Percentiles rank a stretch among this genome's conserved stretches.
These are phyloP conservation scores for Penicillium psychrofluorescens DNA, from an alignment of 495 filamentous ascomycete genomes.

Conservation along the genomic window DNA sequence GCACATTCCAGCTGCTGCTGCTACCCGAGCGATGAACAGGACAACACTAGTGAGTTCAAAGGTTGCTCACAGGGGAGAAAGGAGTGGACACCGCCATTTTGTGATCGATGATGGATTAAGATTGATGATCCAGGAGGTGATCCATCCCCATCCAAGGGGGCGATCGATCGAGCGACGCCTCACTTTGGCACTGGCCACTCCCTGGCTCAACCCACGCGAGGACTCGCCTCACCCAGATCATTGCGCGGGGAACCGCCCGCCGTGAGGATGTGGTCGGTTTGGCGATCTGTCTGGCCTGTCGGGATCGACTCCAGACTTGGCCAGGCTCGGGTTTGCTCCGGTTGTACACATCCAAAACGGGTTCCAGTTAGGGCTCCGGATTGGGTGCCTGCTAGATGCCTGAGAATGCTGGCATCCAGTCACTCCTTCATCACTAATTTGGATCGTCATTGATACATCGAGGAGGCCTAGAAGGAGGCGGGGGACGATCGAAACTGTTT, in stretches of 20 bases:
- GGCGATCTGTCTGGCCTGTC: constrained; percentile 3
- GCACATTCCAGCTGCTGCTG: constrained; percentile 5
- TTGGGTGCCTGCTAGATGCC: background rate
- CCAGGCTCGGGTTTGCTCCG: too few relatives aligned
- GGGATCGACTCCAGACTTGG: background rate
- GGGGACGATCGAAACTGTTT: too few relatives aligned
- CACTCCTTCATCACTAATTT: too few relatives aligned
- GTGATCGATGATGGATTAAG: too few relatives aligned
- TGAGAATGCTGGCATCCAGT: background rate
- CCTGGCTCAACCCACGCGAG: constrained; percentile 3
- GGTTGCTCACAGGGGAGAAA: too few relatives aligned
- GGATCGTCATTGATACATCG: background rate
- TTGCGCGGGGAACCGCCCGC: constrained; percentile 13
- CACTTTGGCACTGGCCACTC: constrained; percentile 17
- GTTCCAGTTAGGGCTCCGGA: background rate
- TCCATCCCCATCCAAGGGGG: background rate
- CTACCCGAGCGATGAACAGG: constrained; percentile 1
- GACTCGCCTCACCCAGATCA: background rate
- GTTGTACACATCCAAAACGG: too few relatives aligned
- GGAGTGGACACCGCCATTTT: too few relatives aligned
- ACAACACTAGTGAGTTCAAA: too few relatives aligned
- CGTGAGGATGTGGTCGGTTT: constrained; percentile 6
- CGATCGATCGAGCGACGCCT: constrained; percentile 3
- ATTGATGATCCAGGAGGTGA: background rate
- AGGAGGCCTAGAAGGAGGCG: background rate